Evolutionary conservation across 306 rosid genomes (phyloP), one percentile per base, ranked within the genome.

Genomic region (Glycine tomentella): DNA sequence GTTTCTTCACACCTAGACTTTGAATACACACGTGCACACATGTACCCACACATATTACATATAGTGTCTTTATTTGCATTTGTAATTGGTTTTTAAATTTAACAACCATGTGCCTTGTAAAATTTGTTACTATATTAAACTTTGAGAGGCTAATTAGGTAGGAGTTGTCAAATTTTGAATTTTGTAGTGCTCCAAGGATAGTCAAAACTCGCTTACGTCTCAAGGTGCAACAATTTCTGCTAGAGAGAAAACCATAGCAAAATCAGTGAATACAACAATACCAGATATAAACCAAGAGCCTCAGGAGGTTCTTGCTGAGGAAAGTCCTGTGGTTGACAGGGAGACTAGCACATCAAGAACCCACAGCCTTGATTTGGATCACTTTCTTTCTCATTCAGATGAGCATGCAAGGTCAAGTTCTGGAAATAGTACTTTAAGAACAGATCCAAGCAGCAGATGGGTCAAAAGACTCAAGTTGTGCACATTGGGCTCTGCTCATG

Each of bases 271-370:
- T 77, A 58, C 74, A 63, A 72, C 34, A 16, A 70, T 88, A 65
- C 90, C 69, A 14, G 94, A 87, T 84, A 89, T 87, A 63, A 91
- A 92, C 76, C 77, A 84, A 81, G 90, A 78, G 78, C 90, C 85
- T 82, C 79, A 81, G 31, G 82, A 87, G 56, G 72, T 73, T 66
- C 88, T 80, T 53, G 67, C 79, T 79, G 34, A 45, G 52, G 79
- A 79, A 15, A 86, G 89, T 83, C 87, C 89, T 48, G 85, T 52
- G 50, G 89, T 86, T 73, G 88, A 89, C 53, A 55, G 81, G 86
- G 97, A 93, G 81, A 77, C 87, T 48, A 93, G 97, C 87, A 75
- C 92, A 71, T 95, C 98, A 46, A 93, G 84, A 83, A 95, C 98
- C 69, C 94, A 87, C 75, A 93, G 93, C 91, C 87, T 95, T 72